These are phyloP conservation scores for Aureobasidium lini DNA, from an alignment of 2,329 filamentous ascomycete species.

Conservation along the genomic window DNA sequence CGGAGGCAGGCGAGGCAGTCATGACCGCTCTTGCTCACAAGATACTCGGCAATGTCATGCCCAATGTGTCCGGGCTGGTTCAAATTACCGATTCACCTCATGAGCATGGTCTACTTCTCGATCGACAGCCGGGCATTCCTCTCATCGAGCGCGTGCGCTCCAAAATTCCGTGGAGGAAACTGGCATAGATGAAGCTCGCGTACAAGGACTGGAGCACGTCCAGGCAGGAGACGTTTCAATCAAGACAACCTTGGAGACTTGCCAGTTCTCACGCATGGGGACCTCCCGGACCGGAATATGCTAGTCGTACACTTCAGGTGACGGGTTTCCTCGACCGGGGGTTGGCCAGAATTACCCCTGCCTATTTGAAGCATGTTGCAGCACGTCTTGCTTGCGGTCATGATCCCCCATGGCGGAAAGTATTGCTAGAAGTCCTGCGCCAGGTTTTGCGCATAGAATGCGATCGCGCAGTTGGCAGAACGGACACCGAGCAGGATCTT, in stretches of 20 bases:
- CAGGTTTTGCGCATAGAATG: background rate
- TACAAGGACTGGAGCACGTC: background rate
- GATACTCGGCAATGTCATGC: too few relatives aligned
- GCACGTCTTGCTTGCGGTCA: background rate
- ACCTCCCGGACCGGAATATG: background rate
- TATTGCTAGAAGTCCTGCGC: background rate
- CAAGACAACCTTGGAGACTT: background rate
- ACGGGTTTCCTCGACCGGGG: background rate
- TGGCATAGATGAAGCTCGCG: background rate
- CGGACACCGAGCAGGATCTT: background rate
- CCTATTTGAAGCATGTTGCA: background rate
- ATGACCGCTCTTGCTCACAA: too few relatives aligned
- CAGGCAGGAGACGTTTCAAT: background rate
- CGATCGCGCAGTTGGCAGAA: background rate
- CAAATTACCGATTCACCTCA: too few relatives aligned
- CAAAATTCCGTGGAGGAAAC: background rate
- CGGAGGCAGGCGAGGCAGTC: too few relatives aligned
- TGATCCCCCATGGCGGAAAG: background rate
- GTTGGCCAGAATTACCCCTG: background rate
- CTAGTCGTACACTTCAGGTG: background rate
- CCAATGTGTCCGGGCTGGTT: too few relatives aligned
- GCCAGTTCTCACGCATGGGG: background rate
- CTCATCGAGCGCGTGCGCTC: background rate
- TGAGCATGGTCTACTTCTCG: too few relatives aligned
- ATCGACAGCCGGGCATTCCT: background rate